These are phyloP conservation scores for Globisporangium nodosum DNA, from an alignment of 352 stramenopile species.

Conservation along the genomic window DNA sequence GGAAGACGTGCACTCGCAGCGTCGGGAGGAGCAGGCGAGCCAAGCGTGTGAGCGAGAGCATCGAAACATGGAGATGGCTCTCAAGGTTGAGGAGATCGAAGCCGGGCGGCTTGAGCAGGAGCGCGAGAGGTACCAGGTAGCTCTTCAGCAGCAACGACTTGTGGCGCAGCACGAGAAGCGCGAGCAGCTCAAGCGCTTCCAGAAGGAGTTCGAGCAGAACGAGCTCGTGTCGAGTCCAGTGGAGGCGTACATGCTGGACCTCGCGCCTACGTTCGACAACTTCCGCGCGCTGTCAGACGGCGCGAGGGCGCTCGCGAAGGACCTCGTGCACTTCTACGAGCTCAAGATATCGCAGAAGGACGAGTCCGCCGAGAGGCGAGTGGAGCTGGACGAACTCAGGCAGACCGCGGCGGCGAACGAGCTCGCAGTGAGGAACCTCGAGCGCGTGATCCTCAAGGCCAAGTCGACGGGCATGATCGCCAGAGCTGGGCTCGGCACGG, in stretches of 20 bases:
- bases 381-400: slow-evolving; percentile 24
- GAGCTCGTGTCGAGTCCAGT: slow-evolving; percentile 56
- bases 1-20: slow-evolving; percentile 48
- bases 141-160: slow-evolving; percentile 40
- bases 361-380: slow-evolving; percentile 29
- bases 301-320: slow-evolving; percentile 27
- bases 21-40: slow-evolving; percentile 29
- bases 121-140: slow-evolving; percentile 33
- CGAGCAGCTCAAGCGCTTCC: slow-evolving; percentile 47
- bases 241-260: slow-evolving; percentile 53
- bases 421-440: slow-evolving; percentile 42
- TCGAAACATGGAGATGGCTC: slow-evolving; percentile 31
- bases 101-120: slow-evolving; percentile 42
- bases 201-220: slow-evolving; percentile 59
- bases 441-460: slow-evolving; percentile 59
- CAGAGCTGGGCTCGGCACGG: slow-evolving; percentile 58
- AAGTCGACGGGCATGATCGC: slow-evolving; percentile 66
- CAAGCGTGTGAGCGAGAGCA: slow-evolving; percentile 23
- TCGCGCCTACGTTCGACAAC: slow-evolving; percentile 23
- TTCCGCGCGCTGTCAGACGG: slow-evolving; percentile 33
- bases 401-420: slow-evolving; percentile 28
- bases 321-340: slow-evolving; percentile 56
- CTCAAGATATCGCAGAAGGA: slow-evolving; percentile 47
- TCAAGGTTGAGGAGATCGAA: slow-evolving; percentile 44
- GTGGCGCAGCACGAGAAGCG: slow-evolving; percentile 41